These are phyloP conservation scores for Rhytidhysteron rufulum DNA, from an alignment of 2,329 filamentous ascomycete genomes.

Conservation along the genomic window DNA sequence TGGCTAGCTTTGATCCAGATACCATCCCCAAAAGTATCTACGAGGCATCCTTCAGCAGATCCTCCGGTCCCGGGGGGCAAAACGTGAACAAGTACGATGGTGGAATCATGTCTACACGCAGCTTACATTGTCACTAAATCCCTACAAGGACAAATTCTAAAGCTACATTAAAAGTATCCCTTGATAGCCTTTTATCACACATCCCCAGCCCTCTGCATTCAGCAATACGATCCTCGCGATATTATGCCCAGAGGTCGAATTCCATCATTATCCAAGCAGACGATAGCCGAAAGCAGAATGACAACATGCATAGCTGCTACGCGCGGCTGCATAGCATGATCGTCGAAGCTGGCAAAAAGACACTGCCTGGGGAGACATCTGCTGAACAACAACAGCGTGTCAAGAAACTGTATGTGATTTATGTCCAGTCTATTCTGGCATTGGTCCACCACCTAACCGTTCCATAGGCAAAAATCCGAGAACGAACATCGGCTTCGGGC, in stretches of 20 bases:
- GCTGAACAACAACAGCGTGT: constrained; percentile 53
- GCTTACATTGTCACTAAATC: constrained; percentile 9
- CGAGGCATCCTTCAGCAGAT: constrained; percentile 59
- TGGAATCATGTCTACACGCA: neutral
- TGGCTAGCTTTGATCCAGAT: constrained; percentile 49
- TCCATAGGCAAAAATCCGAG: constrained; percentile 50
- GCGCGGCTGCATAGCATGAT: constrained; percentile 55
- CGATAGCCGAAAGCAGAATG: constrained; percentile 58
- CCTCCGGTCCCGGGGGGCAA: constrained; percentile 63
- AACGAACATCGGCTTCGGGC: constrained; percentile 54
- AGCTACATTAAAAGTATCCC: constrained; percentile 57
- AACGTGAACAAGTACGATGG: constrained; percentile 62
- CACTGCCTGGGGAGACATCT: constrained; percentile 59
- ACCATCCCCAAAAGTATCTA: constrained; percentile 55
- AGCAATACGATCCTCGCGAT: constrained; percentile 51
- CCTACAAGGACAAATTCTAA: constrained; percentile 60
- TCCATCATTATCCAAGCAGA: constrained; percentile 60
- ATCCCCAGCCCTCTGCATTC: constrained; percentile 54
- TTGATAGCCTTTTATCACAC: constrained; percentile 49
- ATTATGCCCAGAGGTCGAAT: constrained; percentile 51
- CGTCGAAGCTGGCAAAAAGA: constrained; percentile 45
- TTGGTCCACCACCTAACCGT: constrained; percentile 19
- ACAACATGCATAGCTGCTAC: constrained; percentile 59
- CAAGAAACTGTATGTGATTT: constrained; percentile 46
- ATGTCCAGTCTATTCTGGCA: constrained; percentile 1